phyloP scores from a whole-genome alignment of 2,329 filamentous ascomycete genomes.

The Pseudogymnoascus sp. region DNA sequence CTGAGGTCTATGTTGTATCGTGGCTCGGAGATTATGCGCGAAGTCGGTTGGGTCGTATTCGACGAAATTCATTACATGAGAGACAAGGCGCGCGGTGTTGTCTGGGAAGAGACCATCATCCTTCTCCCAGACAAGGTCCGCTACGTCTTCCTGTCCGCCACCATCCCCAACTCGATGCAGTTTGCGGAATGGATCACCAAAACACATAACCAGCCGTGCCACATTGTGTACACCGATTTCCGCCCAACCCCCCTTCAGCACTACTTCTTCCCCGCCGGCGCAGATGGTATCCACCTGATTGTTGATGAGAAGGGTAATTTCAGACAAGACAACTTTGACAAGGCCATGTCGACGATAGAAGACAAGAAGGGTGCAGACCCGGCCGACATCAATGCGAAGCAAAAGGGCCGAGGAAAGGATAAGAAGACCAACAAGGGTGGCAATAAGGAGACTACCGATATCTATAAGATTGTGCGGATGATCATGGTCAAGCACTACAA shows the following conservation, averaged over 20 bases:
- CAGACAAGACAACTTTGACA: constrained; percentile 94
- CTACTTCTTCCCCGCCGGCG: constrained; percentile 92
- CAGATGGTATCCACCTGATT: constrained; percentile 85
- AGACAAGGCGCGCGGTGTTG: constrained; percentile 87
- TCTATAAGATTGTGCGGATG: constrained; percentile 98
- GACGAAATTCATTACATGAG: constrained; percentile 99
- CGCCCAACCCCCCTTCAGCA: constrained; percentile 92
- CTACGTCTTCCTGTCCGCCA: constrained; percentile 96
- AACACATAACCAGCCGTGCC: constrained; percentile 93
- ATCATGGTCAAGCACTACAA: constrained; percentile 97
- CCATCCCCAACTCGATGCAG: constrained; percentile 97
- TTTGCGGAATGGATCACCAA: constrained; percentile 99
- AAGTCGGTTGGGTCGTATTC: constrained; percentile 97
- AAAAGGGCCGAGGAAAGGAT: constrained; percentile 82
- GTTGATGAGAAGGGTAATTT: constrained; percentile 97
- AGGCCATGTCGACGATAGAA: constrained; percentile 84
- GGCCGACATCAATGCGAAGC: constrained; percentile 68
- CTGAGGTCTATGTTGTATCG: constrained; percentile 96
- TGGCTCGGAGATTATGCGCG: constrained; percentile 98
- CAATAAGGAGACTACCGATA: constrained; percentile 66
- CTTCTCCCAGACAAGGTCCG: constrained; percentile 95
- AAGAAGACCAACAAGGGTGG: constrained; percentile 89
- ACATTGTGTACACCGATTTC: constrained; percentile 99
- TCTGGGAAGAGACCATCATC: constrained; percentile 99
- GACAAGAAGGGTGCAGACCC: constrained; percentile 82